These are phyloP conservation scores for Phytophthora syringae DNA, from an alignment of 352 stramenopile species.

Conservation along the genomic window DNA sequence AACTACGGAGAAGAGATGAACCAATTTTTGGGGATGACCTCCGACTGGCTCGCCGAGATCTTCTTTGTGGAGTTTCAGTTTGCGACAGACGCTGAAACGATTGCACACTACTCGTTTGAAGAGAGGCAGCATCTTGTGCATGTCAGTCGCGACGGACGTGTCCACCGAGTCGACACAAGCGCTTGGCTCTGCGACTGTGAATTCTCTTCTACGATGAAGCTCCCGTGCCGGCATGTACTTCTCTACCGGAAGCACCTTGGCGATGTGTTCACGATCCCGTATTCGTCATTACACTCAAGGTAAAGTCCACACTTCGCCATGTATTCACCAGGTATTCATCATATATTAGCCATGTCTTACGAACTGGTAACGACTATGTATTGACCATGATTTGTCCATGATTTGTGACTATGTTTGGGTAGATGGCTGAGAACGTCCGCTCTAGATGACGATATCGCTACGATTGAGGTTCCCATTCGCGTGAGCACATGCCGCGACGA, in stretches of 20 bases:
- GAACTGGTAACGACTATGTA: background rate
- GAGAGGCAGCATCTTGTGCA: background rate
- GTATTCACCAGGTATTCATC: background rate
- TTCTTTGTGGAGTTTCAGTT: background rate
- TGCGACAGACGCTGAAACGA: background rate
- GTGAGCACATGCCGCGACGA: background rate
- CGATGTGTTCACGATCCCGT: background rate
- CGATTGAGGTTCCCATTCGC: background rate
- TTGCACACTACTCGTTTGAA: background rate
- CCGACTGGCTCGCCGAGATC: background rate
- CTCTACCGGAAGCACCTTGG: background rate
- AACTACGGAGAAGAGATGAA: constrained; percentile 4
- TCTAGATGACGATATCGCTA: background rate
- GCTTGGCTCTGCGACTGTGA: background rate
- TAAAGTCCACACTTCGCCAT: background rate
- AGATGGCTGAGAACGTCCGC: background rate
- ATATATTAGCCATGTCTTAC: background rate
- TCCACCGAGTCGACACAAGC: background rate
- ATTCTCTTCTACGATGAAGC: background rate
- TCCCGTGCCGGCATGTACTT: background rate
- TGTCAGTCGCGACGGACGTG: background rate
- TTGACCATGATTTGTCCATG: background rate
- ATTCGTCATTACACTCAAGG: background rate
- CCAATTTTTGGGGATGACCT: constrained; percentile 1
- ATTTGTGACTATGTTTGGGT: background rate